Percentiles rank a stretch among this genome's conserved stretches.
Evolutionary conservation across 148 eudicot species (phyloP).

Genomic region (Bassia scoparia): DNA sequence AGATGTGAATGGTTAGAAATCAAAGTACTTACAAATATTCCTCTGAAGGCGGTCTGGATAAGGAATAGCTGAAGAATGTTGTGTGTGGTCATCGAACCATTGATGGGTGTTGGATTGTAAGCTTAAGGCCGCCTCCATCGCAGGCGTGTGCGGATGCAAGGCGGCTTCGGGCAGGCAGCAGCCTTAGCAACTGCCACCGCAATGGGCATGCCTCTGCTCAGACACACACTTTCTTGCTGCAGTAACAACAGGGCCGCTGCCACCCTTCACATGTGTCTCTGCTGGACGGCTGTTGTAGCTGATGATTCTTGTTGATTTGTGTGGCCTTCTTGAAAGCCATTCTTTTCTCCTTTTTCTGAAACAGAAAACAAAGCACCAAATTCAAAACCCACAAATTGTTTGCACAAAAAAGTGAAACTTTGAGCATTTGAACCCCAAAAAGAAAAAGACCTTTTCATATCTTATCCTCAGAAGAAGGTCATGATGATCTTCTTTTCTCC

Average conservation of each 20-base stretch:
- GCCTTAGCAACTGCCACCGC: constrained; percentile 67
- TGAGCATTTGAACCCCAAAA: background rate
- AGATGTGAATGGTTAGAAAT: background rate
- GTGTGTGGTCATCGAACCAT: constrained; percentile 18
- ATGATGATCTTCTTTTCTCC: constrained; percentile 44
- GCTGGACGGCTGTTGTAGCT: constrained; percentile 17
- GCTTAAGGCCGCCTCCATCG: constrained; percentile 43
- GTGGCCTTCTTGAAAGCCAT: constrained; percentile 65
- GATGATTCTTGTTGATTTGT: constrained; percentile 29
- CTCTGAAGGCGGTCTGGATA: constrained; percentile 86
- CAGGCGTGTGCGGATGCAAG: constrained; percentile 52
- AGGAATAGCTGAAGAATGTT: constrained; percentile 56
- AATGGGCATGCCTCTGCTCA: constrained; percentile 54
- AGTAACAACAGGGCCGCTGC: constrained; percentile 3
- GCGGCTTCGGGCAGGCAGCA: constrained; percentile 69
- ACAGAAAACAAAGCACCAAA: background rate
- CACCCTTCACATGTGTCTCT: constrained; percentile 16
- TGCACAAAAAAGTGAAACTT: background rate
- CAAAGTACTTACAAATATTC: constrained; percentile 59
- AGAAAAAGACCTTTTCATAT: constrained; percentile 50
- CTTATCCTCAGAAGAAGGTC: constrained; percentile 33
- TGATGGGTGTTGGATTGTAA: constrained; percentile 34
- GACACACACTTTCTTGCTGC: constrained; percentile 19
- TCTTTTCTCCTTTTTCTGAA: constrained; percentile 58
- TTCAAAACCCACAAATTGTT: constrained; percentile 4